Base-by-base conservation (phyloP, 805 yeast genomes). In the Jamesozyma jinghongensis region DNA sequence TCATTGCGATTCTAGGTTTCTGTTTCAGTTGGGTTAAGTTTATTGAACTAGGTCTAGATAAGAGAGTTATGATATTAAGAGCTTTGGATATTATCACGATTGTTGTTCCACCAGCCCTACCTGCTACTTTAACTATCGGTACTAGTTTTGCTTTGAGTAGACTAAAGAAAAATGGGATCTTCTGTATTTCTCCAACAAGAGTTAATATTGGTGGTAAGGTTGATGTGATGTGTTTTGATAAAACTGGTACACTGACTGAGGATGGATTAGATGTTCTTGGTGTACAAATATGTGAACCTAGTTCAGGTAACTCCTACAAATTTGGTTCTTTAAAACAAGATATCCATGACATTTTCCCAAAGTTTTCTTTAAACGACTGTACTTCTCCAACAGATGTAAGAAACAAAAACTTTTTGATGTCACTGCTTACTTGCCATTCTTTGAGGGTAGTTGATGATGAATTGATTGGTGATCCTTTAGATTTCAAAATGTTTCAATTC, bases 41-140 rank as follows among this genome's bases (percentile, higher is more conserved):
- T 59, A 72, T 90, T 44, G 69, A 75, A 50, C 63, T 92, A 45
- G 92, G 94, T 0, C 61, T 92, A 30, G 78, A 81, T 4, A 73
- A 73, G 46, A 69, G 69, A 36, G 63, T 81, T 29, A 90, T 92
- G 68, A 70, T 88, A 5, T 66, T 92, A 41, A 74, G 99, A 51
- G 97, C 97, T 0, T 67, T 92, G 41, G 99, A 92, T 64, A 75
- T 92, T 39, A 81, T 92, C 40, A 92, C 99, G 0, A 87, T 92
- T 58, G 98, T 92, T 5, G 96, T 92, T 1, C 99, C 99, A 1
- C 99, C 99, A 1, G 98, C 98, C 0, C 70, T 92, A 34, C 99
- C 99, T 0, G 98, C 98, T 0, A 92, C 99, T 0, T 67, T 92
- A 45, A 87, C 98, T 0, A 90, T 92, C 44, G 99, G 98, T 16